Evolutionary conservation across 1,284 basidiomycete species (phyloP).

Genomic region (Ustilago lituana): DNA sequence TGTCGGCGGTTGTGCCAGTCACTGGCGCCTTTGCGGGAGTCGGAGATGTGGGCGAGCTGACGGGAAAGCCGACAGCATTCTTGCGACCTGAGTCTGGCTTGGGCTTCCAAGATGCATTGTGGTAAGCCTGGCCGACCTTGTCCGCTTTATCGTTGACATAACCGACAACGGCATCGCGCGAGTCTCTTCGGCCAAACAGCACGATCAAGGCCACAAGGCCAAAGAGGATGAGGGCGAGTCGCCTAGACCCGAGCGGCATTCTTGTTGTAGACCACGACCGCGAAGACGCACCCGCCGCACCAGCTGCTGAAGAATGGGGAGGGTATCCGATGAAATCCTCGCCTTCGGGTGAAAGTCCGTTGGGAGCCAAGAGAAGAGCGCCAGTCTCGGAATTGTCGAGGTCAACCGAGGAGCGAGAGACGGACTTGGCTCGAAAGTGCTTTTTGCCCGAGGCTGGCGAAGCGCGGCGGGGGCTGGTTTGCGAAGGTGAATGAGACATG

Average conservation of each 20-base stretch:
- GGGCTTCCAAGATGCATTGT: constrained; percentile 31
- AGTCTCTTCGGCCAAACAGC: constrained; percentile 44
- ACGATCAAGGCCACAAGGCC: constrained; percentile 33
- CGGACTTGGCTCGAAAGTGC: constrained; percentile 42
- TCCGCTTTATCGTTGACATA: constrained; percentile 50
- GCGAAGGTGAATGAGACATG: constrained; percentile 32
- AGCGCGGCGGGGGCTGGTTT: constrained; percentile 17
- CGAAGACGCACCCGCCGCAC: constrained; percentile 12
- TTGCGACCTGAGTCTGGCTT: constrained; percentile 12
- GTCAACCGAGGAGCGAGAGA: constrained; percentile 37
- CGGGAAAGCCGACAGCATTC: constrained; percentile 26
- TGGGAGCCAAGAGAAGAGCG: constrained; percentile 26
- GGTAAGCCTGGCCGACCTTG: constrained; percentile 34
- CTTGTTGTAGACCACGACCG: constrained; percentile 27
- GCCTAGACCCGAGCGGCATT: constrained; percentile 44
- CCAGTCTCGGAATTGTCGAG: constrained; percentile 45
- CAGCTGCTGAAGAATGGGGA: constrained; percentile 14
- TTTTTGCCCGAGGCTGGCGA: constrained; percentile 29
- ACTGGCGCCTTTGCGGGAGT: constrained; percentile 27
- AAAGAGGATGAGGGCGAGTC: constrained; percentile 38
- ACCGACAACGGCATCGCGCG: constrained; percentile 41
- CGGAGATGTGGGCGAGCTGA: constrained; percentile 1
- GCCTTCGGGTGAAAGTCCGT: constrained; percentile 30
- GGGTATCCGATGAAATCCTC: constrained; percentile 20
- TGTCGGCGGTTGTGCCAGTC: constrained; percentile 24